Evolutionary conservation across 352 stramenopile genomes (phyloP).

Genomic region (Globisporangium acanthophoron): DNA sequence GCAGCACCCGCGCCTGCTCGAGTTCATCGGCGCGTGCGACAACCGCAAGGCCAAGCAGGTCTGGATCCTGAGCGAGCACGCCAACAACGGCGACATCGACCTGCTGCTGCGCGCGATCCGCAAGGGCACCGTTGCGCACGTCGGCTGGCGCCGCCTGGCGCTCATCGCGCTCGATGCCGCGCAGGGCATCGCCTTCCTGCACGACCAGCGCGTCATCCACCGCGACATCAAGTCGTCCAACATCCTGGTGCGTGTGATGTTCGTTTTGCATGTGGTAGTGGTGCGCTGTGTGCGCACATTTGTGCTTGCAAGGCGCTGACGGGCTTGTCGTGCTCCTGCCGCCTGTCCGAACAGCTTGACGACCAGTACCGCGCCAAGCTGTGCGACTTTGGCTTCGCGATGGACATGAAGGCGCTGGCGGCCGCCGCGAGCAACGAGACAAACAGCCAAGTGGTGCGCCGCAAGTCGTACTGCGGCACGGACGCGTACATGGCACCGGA

Average conservation of each 20-base stretch:
- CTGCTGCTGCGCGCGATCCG: conserved; percentile 58
- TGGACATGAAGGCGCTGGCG: conserved; percentile 35
- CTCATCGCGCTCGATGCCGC: conserved; percentile 79
- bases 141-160: conserved; percentile 56
- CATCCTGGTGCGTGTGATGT: conserved; percentile 35
- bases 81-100: conserved; percentile 72
- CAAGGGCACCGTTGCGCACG: conserved; percentile 29
- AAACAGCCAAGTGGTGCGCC: conserved; percentile 32
- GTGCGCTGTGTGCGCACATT: background rate
- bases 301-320: background rate
- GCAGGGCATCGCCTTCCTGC: conserved; percentile 93
- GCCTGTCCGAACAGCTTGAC: conserved; percentile 31
- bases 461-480: conserved; percentile 85
- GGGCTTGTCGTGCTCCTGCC: background rate
- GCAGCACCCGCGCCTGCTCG: conserved; percentile 63
- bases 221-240: conserved; percentile 89
- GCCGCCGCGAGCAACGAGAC: conserved; percentile 14
- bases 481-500: conserved; percentile 83
- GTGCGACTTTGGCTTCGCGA: conserved; percentile 84
- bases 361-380: conserved; percentile 65
- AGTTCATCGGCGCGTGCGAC: conserved; percentile 72
- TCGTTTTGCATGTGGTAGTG: no score
- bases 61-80: conserved; percentile 81
- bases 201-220: conserved; percentile 80
- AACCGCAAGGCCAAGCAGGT: conserved; percentile 67